These are phyloP conservation scores for Boletales sp. DNA, from an alignment of 768 basidiomycete genomes.

Conservation along the genomic window DNA sequence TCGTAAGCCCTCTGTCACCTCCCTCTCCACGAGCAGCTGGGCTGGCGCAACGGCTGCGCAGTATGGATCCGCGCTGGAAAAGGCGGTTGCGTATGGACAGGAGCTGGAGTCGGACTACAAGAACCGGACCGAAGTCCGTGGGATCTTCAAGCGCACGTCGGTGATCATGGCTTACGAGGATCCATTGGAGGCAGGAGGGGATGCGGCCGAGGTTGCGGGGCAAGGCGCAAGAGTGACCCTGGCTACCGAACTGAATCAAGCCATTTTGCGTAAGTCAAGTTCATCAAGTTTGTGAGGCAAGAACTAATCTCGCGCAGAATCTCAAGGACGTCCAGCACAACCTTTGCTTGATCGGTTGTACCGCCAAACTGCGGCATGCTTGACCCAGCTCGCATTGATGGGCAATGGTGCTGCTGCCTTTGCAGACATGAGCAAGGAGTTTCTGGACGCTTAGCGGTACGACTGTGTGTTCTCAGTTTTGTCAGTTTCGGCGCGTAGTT, in stretches of 20 bases:
- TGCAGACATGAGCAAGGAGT: constrained; percentile 73
- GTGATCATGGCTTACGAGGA: constrained; percentile 79
- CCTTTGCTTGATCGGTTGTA: constrained; percentile 77
- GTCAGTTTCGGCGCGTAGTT: neutral
- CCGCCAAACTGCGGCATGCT: constrained; percentile 65
- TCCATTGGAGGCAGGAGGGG: constrained; percentile 63
- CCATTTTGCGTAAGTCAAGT: constrained; percentile 65
- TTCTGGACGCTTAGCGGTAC: constrained; percentile 46
- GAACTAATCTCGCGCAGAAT: constrained; percentile 44
- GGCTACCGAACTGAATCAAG: constrained; percentile 76
- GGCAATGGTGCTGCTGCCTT: constrained; percentile 79
- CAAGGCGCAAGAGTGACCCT: constrained; percentile 61
- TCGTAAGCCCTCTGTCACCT: constrained; percentile 26
- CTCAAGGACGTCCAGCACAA: constrained; percentile 67
- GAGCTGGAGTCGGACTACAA: constrained; percentile 66
- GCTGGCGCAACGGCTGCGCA: constrained; percentile 30
- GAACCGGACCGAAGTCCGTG: constrained; percentile 58
- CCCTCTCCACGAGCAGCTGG: constrained; percentile 23
- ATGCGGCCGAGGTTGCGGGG: constrained; percentile 65
- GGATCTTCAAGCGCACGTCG: constrained; percentile 70
- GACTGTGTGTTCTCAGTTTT: neutral
- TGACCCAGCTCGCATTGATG: constrained; percentile 67
- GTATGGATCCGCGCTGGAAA: constrained; percentile 58
- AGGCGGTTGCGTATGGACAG: constrained; percentile 74
- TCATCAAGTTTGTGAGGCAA: neutral